Conservation (phyloP, 441 rosid species). For the Erysimum cheiri region DNA sequence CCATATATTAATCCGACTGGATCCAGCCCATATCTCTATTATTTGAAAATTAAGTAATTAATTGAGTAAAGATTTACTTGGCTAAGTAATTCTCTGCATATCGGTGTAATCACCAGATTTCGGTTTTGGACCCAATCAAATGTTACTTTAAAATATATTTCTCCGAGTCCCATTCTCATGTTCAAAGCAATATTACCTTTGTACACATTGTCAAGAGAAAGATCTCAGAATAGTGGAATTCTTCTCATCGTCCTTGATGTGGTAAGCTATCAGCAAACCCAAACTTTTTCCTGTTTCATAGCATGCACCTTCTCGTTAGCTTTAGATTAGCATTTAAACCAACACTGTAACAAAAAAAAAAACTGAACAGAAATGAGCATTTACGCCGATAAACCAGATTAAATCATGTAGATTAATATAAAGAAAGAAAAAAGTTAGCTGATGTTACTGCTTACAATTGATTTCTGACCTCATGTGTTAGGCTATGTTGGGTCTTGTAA, state of each 20-base stretch:
- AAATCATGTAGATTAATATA: too few relatives aligned
- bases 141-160: too few relatives aligned
- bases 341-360: neutral
- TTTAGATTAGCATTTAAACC: neutral
- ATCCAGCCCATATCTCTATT: too few relatives aligned
- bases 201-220: constrained; percentile 57
- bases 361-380: too few relatives aligned
- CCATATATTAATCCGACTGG: too few relatives aligned
- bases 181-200: constrained; percentile 34
- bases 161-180: too few relatives aligned
- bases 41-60: too few relatives aligned
- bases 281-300: neutral
- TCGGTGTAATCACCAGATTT: too few relatives aligned
- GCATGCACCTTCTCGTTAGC: constrained; percentile 3
- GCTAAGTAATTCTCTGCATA: too few relatives aligned
- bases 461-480: constrained; percentile 27
- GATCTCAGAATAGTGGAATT: constrained; percentile 50
- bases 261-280: constrained; percentile 44
- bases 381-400: too few relatives aligned
- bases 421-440: neutral
- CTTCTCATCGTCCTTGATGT: constrained; percentile 52
- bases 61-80: too few relatives aligned
- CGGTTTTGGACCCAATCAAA: too few relatives aligned
- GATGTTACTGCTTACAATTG: constrained; percentile 1
- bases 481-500: constrained; percentile 57